A percentile compares a stretch with the other conserved stretches of the same genome.
These are phyloP conservation scores for Picochlorum sp. DNA, from an alignment of 139 green algal species.

Conservation along the genomic window DNA sequence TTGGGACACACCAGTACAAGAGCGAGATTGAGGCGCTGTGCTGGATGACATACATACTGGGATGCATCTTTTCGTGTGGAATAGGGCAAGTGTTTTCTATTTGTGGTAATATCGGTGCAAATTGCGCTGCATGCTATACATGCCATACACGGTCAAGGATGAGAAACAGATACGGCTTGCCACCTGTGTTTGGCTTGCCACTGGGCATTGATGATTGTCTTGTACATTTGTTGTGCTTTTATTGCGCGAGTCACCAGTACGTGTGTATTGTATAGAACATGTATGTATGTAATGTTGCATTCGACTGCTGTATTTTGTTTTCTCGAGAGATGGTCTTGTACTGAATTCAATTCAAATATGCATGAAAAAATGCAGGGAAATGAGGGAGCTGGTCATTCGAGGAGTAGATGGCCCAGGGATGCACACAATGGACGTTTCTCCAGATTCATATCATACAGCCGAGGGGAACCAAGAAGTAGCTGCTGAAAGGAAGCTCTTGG, in stretches of 20 bases:
- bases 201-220: slow-evolving; percentile 30
- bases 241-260: slow-evolving; percentile 11
- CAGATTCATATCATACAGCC: slow-evolving; percentile 5
- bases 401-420: slow-evolving; percentile 32
- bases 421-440: slow-evolving; percentile 25
- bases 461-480: slow-evolving; percentile 3
- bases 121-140: slow-evolving; percentile 24
- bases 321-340: no score
- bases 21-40: slow-evolving; percentile 27
- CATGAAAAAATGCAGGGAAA: slow-evolving; percentile 8
- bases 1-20: slow-evolving; percentile 15
- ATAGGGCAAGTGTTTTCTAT: slow-evolving; percentile 19
- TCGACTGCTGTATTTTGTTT: no score
- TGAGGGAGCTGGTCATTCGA: slow-evolving; percentile 21
- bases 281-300: no score
- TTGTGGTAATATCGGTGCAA: slow-evolving; percentile 19
- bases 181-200: slow-evolving; percentile 15
- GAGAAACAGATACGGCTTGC: slow-evolving; percentile 22
- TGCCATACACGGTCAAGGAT: slow-evolving; percentile 29
- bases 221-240: slow-evolving; percentile 32
- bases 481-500: background rate
- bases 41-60: slow-evolving; percentile 1
- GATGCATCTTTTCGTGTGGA: slow-evolving; percentile 14
- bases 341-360: no score
- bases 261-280: no score